phyloP scores from a whole-genome alignment of 768 basidiomycete genomes.

The Boletus eberwhitei region DNA sequence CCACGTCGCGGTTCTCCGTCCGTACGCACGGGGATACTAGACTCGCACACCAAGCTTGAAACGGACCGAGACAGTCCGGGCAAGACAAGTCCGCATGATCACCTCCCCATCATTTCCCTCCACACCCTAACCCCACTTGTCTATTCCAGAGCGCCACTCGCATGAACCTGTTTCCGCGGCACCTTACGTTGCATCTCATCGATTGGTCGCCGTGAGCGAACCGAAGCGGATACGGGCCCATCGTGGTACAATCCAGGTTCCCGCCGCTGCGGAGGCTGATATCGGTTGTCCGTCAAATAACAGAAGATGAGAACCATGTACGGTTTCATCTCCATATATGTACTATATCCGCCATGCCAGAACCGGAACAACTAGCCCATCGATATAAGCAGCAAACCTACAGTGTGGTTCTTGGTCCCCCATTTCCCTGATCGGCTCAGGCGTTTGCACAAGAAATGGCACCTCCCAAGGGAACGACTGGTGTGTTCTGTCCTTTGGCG shows the following conservation, averaged over 20 bases:
- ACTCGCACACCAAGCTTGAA: neutral
- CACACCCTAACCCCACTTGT: neutral
- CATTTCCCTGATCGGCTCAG: constrained; percentile 1
- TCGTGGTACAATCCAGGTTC: neutral
- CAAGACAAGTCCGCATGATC: constrained; percentile 8
- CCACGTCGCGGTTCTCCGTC: neutral
- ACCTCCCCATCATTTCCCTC: neutral
- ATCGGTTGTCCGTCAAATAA: neutral
- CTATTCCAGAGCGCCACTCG: constrained; percentile 1
- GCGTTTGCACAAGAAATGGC: constrained; percentile 28
- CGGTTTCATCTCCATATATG: neutral
- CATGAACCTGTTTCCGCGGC: neutral
- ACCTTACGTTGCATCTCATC: neutral
- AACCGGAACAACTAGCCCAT: neutral
- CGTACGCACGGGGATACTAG: neutral
- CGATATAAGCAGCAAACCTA: constrained; percentile 11
- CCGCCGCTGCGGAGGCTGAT: neutral
- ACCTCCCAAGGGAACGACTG: constrained; percentile 40
- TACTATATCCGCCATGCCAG: constrained; percentile 4
- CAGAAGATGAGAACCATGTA: neutral
- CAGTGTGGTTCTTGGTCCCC: neutral
- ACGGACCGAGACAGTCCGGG: neutral
- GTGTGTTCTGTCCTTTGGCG: constrained; percentile 22
- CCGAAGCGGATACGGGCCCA: neutral
- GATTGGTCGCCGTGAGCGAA: neutral